Conservation (phyloP, 768 basidiomycete genomes). For the Suillus americanus region DNA sequence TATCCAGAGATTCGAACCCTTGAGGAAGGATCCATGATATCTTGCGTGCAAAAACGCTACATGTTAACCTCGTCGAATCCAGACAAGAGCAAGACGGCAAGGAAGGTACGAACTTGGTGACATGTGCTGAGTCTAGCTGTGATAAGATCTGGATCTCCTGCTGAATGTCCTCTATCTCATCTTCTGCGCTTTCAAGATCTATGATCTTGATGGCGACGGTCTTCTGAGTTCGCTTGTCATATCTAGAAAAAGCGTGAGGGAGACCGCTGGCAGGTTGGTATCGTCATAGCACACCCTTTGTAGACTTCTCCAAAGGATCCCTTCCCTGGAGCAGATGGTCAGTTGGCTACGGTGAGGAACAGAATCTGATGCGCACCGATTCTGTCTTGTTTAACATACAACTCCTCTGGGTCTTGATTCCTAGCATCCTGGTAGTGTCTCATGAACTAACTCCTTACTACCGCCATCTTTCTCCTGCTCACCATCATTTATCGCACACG, state of each 20-base stretch:
- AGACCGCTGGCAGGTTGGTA: background rate
- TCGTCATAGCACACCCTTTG: conserved; percentile 69
- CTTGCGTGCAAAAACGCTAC: conserved; percentile 38
- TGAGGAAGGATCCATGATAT: conserved; percentile 95
- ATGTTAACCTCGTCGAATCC: conserved; percentile 36
- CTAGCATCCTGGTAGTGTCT: conserved; percentile 52
- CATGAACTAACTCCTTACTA: conserved; percentile 12
- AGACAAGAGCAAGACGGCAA: conserved; percentile 15
- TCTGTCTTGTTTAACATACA: conserved; percentile 96
- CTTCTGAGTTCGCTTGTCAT: conserved; percentile 92
- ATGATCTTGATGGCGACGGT: conserved; percentile 99
- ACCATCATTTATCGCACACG: conserved; percentile 8
- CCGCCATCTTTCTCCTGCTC: conserved; percentile 5
- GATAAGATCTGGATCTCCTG: conserved; percentile 98
- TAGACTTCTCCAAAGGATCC: conserved; percentile 99
- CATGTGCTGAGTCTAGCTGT: conserved; percentile 92
- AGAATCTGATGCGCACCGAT: conserved; percentile 63
- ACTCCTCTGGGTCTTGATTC: conserved; percentile 90
- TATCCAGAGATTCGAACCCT: conserved; percentile 97
- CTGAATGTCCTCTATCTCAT: conserved; percentile 99
- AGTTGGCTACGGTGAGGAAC: conserved; percentile 17
- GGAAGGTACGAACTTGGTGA: conserved; percentile 76
- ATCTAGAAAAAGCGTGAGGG: conserved; percentile 46
- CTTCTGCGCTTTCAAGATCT: conserved; percentile 97
- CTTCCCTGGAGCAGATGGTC: conserved; percentile 62